A percentile compares a stretch with the other conserved stretches of the same genome.
These are phyloP conservation scores for Aurifilum marmelostoma DNA, from an alignment of 2,329 filamentous ascomycete species.

Conservation along the genomic window DNA sequence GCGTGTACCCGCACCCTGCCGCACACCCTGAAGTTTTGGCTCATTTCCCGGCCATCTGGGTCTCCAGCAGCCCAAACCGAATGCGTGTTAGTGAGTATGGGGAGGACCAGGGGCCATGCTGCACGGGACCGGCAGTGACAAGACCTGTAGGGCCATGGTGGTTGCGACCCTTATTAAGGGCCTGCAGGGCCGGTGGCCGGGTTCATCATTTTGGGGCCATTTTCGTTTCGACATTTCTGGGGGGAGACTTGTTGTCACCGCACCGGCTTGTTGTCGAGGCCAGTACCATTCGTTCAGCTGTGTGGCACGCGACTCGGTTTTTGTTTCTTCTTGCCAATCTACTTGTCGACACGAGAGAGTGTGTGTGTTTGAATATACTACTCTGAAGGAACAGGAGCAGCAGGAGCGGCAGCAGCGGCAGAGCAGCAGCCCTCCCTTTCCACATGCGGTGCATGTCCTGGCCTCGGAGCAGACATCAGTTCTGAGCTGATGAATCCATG, in stretches of 20 bases:
- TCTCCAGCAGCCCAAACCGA: conserved; percentile 6
- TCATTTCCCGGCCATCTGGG: conserved; percentile 12
- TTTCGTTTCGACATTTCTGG: conserved; percentile 1
- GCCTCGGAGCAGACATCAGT: conserved; percentile 4
- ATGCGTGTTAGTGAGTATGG: conserved; percentile 15
- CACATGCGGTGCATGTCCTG: conserved; percentile 1
- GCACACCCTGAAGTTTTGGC: neutral
- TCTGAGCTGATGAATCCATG: neutral
- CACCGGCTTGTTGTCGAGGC: neutral
- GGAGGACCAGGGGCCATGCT: conserved; percentile 13
- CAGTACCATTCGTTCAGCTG: neutral
- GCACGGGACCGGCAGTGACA: conserved; percentile 13
- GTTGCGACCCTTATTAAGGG: conserved; percentile 5
- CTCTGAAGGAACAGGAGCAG: neutral
- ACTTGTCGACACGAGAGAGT: neutral
- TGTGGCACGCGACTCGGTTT: conserved; percentile 9
- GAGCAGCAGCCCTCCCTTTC: neutral
- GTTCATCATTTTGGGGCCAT: neutral
- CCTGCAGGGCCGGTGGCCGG: neutral
- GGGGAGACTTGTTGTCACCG: neutral
- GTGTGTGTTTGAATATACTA: neutral
- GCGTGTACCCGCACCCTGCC: neutral
- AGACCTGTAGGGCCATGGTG: neutral
- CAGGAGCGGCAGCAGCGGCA: neutral
- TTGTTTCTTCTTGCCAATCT: neutral